A percentile compares a stretch with the other conserved stretches of the same genome.
These are phyloP conservation scores for Canna indica DNA, from an alignment of 176 grass and related monocot genomes.

Conservation along the genomic window DNA sequence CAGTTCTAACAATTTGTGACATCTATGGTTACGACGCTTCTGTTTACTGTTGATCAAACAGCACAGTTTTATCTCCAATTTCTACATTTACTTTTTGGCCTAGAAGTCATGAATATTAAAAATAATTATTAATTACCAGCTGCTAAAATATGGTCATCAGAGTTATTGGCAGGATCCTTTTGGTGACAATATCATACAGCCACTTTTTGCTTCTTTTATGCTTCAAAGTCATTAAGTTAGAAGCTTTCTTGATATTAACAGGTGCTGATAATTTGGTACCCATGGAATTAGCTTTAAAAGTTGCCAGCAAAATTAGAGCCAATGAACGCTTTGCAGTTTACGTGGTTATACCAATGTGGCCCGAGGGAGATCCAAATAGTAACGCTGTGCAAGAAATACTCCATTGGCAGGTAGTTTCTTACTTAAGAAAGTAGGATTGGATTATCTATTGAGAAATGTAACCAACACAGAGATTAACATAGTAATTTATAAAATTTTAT, in stretches of 20 bases:
- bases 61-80: too few species aligned
- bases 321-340: constrained; percentile 76
- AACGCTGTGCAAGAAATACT: constrained; percentile 92
- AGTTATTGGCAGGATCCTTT: not conserved
- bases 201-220: not conserved
- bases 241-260: constrained; percentile 22
- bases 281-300: constrained; percentile 87
- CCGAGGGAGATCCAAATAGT: constrained; percentile 76
- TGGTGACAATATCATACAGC: not conserved
- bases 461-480: not conserved
- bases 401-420: constrained; percentile 61
- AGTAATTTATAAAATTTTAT: not conserved
- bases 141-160: not conserved
- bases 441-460: not conserved
- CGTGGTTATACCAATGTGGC: constrained; percentile 97
- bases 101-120: not conserved
- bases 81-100: not conserved
- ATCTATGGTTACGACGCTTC: too few species aligned
- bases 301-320: constrained; percentile 85
- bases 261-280: constrained; percentile 96
- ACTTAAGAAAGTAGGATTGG: not conserved
- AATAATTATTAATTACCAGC: not conserved
- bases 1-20: too few species aligned
- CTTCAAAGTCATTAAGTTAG: not conserved
- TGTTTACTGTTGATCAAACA: too few species aligned